These are phyloP conservation scores for Venturia asperata DNA, from an alignment of 2,329 filamentous ascomycete species.

Conservation along the genomic window DNA sequence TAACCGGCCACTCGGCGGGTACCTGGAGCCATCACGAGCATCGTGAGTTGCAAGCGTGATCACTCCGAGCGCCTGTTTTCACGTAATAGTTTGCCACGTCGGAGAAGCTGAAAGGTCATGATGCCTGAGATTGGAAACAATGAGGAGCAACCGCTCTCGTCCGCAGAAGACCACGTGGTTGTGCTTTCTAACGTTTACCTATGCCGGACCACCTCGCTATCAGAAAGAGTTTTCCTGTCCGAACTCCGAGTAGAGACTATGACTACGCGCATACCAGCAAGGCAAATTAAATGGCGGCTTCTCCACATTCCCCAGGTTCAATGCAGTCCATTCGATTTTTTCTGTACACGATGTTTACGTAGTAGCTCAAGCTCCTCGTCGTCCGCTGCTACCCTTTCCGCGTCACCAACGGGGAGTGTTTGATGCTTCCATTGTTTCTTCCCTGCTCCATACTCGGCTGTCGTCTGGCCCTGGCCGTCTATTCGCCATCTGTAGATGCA, in stretches of 20 bases:
- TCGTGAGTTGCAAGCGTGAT: conserved; percentile 11
- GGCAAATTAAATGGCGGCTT: neutral
- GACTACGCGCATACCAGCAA: neutral
- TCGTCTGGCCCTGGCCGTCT: conserved; percentile 74
- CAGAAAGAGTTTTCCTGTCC: neutral
- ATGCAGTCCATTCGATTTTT: conserved; percentile 1
- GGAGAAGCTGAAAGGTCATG: neutral
- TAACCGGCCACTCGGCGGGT: neutral
- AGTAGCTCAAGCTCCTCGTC: conserved; percentile 19
- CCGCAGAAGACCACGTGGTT: conserved; percentile 4
- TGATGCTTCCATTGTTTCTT: conserved; percentile 52
- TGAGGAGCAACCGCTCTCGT: neutral
- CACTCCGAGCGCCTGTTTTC: conserved; percentile 1
- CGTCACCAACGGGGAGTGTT: conserved; percentile 31
- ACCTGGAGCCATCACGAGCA: conserved; percentile 3
- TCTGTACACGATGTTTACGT: conserved; percentile 12
- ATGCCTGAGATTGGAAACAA: neutral
- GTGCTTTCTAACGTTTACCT: too few species aligned
- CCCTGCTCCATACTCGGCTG: conserved; percentile 59
- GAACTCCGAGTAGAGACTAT: neutral
- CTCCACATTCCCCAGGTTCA: conserved; percentile 3
- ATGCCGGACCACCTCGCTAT: neutral
- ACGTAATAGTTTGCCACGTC: conserved; percentile 5
- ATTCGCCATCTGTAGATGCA: conserved; percentile 98
- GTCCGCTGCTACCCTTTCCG: conserved; percentile 11